Evolutionary conservation across 2,329 filamentous ascomycete species (phyloP).

Genomic region (Pseudodiploospora longispora): DNA sequence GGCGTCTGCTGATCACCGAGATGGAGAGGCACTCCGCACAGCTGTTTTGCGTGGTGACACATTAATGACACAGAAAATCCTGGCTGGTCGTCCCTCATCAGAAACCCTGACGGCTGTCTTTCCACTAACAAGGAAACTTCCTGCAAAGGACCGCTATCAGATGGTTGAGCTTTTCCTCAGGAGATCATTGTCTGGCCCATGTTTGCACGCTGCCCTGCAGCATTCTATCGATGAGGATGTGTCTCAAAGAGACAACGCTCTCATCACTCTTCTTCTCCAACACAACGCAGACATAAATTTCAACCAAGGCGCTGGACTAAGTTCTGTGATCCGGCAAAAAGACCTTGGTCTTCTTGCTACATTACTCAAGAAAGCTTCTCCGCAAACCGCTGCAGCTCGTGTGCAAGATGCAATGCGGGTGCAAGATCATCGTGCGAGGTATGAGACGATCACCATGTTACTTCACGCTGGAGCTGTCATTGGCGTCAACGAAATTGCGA

Average conservation of each 20-base stretch:
- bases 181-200: conserved; percentile 37
- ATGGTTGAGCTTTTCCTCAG: conserved; percentile 43
- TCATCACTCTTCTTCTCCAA: conserved; percentile 44
- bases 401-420: conserved; percentile 40
- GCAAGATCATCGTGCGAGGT: conserved; percentile 32
- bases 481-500: conserved; percentile 33
- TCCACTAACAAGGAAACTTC: conserved; percentile 36
- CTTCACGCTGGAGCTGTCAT: conserved; percentile 36
- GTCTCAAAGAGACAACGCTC: conserved; percentile 38
- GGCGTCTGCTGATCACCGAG: conserved; percentile 45
- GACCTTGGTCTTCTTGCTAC: conserved; percentile 38
- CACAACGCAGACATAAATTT: conserved; percentile 48
- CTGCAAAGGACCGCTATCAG: conserved; percentile 34
- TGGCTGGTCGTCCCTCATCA: conserved; percentile 37
- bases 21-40: conserved; percentile 41
- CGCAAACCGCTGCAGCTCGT: conserved; percentile 39
- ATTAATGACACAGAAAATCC: conserved; percentile 36
- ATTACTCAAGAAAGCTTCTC: conserved; percentile 38
- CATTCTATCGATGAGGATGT: conserved; percentile 42
- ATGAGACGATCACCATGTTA: conserved; percentile 39
- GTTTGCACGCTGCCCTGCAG: conserved; percentile 42
- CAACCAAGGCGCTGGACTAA: conserved; percentile 41
- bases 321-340: conserved; percentile 38
- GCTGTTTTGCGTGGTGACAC: conserved; percentile 39
- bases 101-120: conserved; percentile 42